Conservation (phyloP, 2,329 filamentous ascomycete genomes). For the Epichloe gansuensis region DNA sequence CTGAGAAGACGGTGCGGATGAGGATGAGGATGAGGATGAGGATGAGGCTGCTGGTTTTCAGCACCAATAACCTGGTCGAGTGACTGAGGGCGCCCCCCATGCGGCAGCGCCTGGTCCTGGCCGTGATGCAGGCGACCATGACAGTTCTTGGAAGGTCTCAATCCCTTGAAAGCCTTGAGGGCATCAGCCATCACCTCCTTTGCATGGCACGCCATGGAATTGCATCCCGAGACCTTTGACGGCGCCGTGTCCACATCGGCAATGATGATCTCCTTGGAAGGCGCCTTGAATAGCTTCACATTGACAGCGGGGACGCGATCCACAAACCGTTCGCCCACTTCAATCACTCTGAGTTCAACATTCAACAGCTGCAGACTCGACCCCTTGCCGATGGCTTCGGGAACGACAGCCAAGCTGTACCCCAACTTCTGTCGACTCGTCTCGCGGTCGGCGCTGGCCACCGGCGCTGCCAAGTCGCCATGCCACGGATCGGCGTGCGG, state of each 20-base stretch:
- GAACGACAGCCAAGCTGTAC: slow-evolving; percentile 32
- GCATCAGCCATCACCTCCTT: slow-evolving; percentile 22
- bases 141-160: slow-evolving; percentile 13
- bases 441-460: slow-evolving; percentile 27
- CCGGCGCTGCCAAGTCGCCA: slow-evolving; percentile 30
- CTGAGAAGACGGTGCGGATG: slow-evolving; percentile 15
- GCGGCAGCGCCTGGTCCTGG: slow-evolving; percentile 3
- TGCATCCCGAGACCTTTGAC: slow-evolving; percentile 20
- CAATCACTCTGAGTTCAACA: slow-evolving; percentile 45
- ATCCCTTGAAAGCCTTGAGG: slow-evolving; percentile 15
- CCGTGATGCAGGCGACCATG: slow-evolving; percentile 9
- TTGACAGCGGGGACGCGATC: slow-evolving; percentile 41
- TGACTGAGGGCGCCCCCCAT: slow-evolving; percentile 3
- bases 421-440: slow-evolving; percentile 30
- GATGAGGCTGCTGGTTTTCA: slow-evolving; percentile 3
- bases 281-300: slow-evolving; percentile 49
- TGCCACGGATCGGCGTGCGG: slow-evolving; percentile 35
- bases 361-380: slow-evolving; percentile 38
- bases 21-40: slow-evolving; percentile 1
- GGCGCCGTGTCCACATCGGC: slow-evolving; percentile 29
- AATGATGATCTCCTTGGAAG: slow-evolving; percentile 42
- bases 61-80: slow-evolving; percentile 8
- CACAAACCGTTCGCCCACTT: slow-evolving; percentile 44
- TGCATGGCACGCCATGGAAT: slow-evolving; percentile 39
- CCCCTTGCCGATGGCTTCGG: slow-evolving; percentile 34